A percentile compares a stretch with the other conserved stretches of the same genome.
These are phyloP conservation scores for Delonix regia DNA, from an alignment of 306 rosid genomes.

Conservation along the genomic window DNA sequence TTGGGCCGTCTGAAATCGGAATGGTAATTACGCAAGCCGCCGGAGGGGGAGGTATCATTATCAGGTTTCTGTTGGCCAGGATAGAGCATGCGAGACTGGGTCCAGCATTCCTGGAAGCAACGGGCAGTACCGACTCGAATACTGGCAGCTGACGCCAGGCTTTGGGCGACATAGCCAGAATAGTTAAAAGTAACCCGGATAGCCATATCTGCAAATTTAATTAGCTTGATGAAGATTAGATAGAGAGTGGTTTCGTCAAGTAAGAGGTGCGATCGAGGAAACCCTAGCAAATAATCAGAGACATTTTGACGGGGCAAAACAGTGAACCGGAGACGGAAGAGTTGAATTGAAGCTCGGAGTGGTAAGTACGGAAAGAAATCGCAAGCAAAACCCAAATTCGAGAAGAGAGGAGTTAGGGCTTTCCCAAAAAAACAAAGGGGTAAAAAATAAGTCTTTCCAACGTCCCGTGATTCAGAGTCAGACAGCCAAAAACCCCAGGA, in stretches of 20 bases:
- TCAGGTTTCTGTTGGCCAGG: conserved; percentile 52
- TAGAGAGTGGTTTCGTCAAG: conserved; percentile 48
- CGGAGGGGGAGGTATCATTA: conserved; percentile 51
- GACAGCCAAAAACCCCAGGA: no score
- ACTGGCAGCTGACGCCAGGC: conserved; percentile 71
- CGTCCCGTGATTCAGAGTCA: no score
- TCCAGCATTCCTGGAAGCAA: conserved; percentile 69
- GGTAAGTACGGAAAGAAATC: background rate
- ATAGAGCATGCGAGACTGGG: conserved; percentile 62
- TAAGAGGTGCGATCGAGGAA: conserved; percentile 24
- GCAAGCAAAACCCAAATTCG: conserved; percentile 26
- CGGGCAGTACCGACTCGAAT: conserved; percentile 57
- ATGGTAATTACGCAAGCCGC: conserved; percentile 45
- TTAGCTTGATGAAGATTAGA: conserved; percentile 35
- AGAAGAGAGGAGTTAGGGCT: background rate
- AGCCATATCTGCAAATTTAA: conserved; percentile 64
- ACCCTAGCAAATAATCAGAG: conserved; percentile 46
- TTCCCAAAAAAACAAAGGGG: no score
- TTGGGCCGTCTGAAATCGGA: conserved; percentile 36
- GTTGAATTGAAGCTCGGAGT: conserved; percentile 42
- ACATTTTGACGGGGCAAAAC: conserved; percentile 46
- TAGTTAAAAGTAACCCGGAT: conserved; percentile 70
- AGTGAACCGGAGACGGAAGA: conserved; percentile 26
- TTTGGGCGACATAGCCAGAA: conserved; percentile 88
- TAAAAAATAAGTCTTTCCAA: no score